A percentile compares a stretch with the other conserved stretches of the same genome.
Evolutionary conservation across 1,284 basidiomycete species (phyloP).

Genomic region (Tilletia walkeri): DNA sequence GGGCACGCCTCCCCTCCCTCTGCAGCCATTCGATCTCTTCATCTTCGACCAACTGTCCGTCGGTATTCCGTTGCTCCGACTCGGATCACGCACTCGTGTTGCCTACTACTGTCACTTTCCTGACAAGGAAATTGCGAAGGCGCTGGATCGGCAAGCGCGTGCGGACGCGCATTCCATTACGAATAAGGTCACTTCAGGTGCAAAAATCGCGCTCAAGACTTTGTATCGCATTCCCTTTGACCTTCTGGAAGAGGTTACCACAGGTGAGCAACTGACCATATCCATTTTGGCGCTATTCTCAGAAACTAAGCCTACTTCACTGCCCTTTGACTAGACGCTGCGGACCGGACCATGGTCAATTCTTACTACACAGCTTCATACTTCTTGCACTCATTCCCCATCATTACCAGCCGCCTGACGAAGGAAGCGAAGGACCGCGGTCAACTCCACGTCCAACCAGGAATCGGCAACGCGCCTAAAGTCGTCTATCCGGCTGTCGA

Average conservation of each 20-base stretch:
- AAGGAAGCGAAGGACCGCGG: background rate
- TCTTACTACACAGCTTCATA: constrained; percentile 72
- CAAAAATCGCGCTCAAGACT: constrained; percentile 6
- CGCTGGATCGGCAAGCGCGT: constrained; percentile 49
- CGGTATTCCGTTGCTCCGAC: constrained; percentile 77
- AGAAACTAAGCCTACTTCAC: background rate
- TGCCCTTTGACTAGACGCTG: constrained; percentile 63
- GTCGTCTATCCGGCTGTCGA: constrained; percentile 87
- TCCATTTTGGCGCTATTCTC: background rate
- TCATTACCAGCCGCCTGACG: background rate
- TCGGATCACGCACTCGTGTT: constrained; percentile 69
- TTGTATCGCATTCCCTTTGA: constrained; percentile 84
- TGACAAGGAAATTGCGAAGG: constrained; percentile 68
- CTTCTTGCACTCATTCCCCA: constrained; percentile 70
- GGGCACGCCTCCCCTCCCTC: constrained; percentile 56
- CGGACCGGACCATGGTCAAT: constrained; percentile 87
- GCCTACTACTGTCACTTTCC: constrained; percentile 99
- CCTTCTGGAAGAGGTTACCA: constrained; percentile 82
- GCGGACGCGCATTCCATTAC: constrained; percentile 47
- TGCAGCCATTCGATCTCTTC: constrained; percentile 68
- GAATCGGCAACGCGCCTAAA: constrained; percentile 58
- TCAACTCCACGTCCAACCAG: background rate
- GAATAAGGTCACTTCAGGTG: constrained; percentile 11
- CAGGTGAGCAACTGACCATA: constrained; percentile 61
- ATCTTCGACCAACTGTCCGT: constrained; percentile 93